phyloP scores from a whole-genome alignment of 2,329 filamentous ascomycete species.

The Fusarium sp. region DNA sequence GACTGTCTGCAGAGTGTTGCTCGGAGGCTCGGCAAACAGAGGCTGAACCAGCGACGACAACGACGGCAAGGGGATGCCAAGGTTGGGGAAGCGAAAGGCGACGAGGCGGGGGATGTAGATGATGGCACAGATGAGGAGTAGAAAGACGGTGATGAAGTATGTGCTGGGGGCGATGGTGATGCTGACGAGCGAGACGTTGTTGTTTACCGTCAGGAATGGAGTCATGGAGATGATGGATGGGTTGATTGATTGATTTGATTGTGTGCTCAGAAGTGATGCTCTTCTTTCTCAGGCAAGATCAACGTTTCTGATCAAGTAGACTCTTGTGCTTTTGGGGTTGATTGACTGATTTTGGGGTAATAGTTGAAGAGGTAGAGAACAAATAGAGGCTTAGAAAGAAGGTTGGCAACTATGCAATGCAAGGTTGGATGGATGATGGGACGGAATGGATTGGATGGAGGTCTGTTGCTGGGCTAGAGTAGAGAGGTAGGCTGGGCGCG shows the following conservation, averaged over 20 bases:
- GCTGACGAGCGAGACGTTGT: conserved; percentile 70
- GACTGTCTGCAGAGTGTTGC: conserved; percentile 1
- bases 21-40: conserved; percentile 28
- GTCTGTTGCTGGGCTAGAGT: background rate
- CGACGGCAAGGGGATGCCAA: conserved; percentile 49
- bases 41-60: conserved; percentile 33
- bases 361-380: background rate
- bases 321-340: conserved; percentile 3
- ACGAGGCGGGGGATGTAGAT: conserved; percentile 58
- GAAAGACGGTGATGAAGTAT: conserved; percentile 63
- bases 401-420: conserved; percentile 31
- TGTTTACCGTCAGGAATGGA: conserved; percentile 71
- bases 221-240: conserved; percentile 58
- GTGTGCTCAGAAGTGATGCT: background rate
- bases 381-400: conserved; percentile 26
- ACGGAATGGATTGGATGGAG: background rate
- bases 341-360: conserved; percentile 9
- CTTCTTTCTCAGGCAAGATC: background rate
- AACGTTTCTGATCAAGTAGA: background rate
- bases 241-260: background rate
- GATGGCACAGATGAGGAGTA: conserved; percentile 64
- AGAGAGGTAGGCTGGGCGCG: background rate
- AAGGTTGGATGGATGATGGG: conserved; percentile 13
- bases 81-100: conserved; percentile 49
- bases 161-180: conserved; percentile 69